phyloP scores from a whole-genome alignment of 2,329 filamentous ascomycete species.

The Pseudohalonectria lignicola region DNA sequence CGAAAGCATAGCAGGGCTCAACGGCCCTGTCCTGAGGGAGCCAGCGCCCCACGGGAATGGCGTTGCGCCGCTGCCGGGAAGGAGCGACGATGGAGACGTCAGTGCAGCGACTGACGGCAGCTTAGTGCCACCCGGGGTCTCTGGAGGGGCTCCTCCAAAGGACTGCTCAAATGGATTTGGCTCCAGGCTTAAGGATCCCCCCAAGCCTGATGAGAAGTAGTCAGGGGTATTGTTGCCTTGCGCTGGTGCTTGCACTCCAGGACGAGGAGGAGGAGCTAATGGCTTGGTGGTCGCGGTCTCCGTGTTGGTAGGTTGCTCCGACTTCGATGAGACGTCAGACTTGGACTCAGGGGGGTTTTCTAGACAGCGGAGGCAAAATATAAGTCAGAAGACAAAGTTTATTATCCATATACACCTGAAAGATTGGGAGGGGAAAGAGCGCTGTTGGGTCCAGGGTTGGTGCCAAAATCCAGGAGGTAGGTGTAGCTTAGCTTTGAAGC shows the following conservation, averaged over 20 bases:
- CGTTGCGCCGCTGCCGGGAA: slow-evolving; percentile 62
- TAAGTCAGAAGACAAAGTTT: too few species aligned
- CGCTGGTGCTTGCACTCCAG: slow-evolving; percentile 39
- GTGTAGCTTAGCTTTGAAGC: too few species aligned
- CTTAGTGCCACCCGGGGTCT: slow-evolving; percentile 75
- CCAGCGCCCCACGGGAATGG: slow-evolving; percentile 72
- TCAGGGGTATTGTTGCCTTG: slow-evolving; percentile 45
- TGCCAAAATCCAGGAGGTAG: too few species aligned
- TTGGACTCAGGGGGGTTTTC: too few species aligned
- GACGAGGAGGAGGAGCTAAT: slow-evolving; percentile 62
- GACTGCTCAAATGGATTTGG: slow-evolving; percentile 97
- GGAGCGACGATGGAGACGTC: slow-evolving; percentile 76
- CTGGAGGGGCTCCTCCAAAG: slow-evolving; percentile 57
- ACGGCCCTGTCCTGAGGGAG: slow-evolving; percentile 79
- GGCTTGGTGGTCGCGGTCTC: slow-evolving; percentile 50
- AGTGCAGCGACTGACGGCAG: slow-evolving; percentile 83
- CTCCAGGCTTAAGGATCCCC: slow-evolving; percentile 58
- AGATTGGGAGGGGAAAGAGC: too few species aligned
- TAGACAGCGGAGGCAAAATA: too few species aligned
- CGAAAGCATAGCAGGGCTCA: slow-evolving; percentile 95
- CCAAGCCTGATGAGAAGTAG: slow-evolving; percentile 53
- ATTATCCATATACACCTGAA: too few species aligned
- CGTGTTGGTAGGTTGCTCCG: slow-evolving; percentile 40
- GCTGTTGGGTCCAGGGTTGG: too few species aligned
- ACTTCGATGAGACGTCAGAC: too few species aligned